phyloP scores from a whole-genome alignment of 805 yeast species.

The Starmerella stigmatis region DNA sequence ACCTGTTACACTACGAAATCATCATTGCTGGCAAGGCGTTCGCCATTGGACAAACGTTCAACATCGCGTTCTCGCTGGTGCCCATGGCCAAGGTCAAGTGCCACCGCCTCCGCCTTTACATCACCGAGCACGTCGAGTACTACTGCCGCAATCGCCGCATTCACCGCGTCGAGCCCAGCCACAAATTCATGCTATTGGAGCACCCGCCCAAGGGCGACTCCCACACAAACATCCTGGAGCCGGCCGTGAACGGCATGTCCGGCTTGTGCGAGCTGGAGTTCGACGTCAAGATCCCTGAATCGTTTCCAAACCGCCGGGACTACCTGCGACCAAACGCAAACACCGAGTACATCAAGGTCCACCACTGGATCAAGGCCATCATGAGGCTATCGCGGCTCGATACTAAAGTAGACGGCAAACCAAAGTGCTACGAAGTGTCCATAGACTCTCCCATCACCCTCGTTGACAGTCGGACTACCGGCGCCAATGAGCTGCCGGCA shows the following conservation, averaged over 20 bases:
- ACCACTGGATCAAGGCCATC: conserved; percentile 92
- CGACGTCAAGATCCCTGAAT: conserved; percentile 73
- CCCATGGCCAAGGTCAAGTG: conserved; percentile 81
- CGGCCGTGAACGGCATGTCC: conserved; percentile 22
- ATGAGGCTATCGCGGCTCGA: conserved; percentile 64
- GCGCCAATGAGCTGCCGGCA: conserved; percentile 32
- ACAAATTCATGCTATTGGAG: conserved; percentile 69
- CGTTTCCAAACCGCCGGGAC: conserved; percentile 43
- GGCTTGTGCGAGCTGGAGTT: conserved; percentile 66
- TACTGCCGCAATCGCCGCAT: conserved; percentile 77
- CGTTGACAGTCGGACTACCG: conserved; percentile 48
- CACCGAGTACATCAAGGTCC: conserved; percentile 66
- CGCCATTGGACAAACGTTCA: conserved; percentile 71
- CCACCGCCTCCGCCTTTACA: conserved; percentile 73
- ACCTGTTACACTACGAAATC: conserved; percentile 78
- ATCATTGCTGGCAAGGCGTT: conserved; percentile 83
- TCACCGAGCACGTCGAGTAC: conserved; percentile 86
- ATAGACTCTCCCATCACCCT: conserved; percentile 92
- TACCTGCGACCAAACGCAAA: conserved; percentile 77
- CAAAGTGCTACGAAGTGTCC: conserved; percentile 87
- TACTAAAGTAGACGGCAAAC: conserved; percentile 38
- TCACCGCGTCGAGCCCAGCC: conserved; percentile 83
- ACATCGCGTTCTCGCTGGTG: conserved; percentile 69
- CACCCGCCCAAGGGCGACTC: conserved; percentile 35
- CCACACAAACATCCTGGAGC: conserved; percentile 25